phyloP scores from a whole-genome alignment of 345 rosid genomes.

The Eutrema japonicum region DNA sequence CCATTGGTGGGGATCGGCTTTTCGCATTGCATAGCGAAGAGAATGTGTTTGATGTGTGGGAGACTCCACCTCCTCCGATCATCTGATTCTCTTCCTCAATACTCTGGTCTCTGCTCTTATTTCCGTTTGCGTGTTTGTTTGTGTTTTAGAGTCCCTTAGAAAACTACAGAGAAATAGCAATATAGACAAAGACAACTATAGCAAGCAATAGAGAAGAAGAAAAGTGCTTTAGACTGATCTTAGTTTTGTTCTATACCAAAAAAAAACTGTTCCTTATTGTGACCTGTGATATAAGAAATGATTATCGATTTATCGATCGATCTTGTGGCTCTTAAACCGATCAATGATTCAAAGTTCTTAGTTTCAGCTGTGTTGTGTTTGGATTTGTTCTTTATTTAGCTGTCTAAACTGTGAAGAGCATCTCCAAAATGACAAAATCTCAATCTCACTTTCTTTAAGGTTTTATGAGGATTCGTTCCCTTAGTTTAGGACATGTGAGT shows the following conservation, averaged over 20 bases:
- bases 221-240: constrained; percentile 12
- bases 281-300: constrained; percentile 12
- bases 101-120: constrained; percentile 17
- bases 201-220: constrained; percentile 24
- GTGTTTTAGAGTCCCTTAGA: constrained; percentile 32
- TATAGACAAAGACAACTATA: constrained; percentile 34
- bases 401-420: constrained; percentile 19
- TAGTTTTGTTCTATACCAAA: constrained; percentile 33
- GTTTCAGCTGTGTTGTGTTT: neutral
- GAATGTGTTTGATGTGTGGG: constrained; percentile 95
- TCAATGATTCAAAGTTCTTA: constrained; percentile 5
- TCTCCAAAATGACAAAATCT: constrained; percentile 11
- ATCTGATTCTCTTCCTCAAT: constrained; percentile 48
- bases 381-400: neutral
- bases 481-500: constrained; percentile 47
- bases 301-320: constrained; percentile 21
- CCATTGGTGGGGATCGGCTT: constrained; percentile 86
- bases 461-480: constrained; percentile 7
- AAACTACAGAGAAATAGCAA: constrained; percentile 23
- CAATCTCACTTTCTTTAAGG: constrained; percentile 16
- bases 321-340: constrained; percentile 16
- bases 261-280: constrained; percentile 16
- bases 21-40: constrained; percentile 93
- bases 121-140: constrained; percentile 38
- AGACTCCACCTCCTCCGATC: constrained; percentile 74